phyloP scores from a whole-genome alignment of 2,329 filamentous ascomycete species.

The Fusarium hainanense region DNA sequence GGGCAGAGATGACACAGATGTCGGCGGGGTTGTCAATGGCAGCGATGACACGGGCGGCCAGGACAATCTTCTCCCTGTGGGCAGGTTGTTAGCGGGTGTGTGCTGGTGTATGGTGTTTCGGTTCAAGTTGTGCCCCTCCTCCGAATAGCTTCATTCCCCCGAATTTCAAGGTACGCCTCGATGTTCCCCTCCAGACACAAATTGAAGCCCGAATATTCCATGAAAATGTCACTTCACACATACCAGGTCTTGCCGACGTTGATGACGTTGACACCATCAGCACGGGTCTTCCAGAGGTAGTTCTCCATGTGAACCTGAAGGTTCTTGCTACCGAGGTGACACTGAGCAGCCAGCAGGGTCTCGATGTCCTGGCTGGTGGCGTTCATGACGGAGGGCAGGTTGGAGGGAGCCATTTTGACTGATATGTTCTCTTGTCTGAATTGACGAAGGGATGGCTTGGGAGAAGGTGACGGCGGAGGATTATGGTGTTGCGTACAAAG shows the following conservation, averaged over 20 bases:
- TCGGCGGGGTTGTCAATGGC: slow-evolving; percentile 99
- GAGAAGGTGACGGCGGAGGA: slow-evolving; percentile 44
- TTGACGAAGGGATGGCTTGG: slow-evolving; percentile 45
- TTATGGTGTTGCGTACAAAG: slow-evolving; percentile 45
- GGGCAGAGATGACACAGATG: slow-evolving; percentile 98
- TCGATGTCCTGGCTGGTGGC: slow-evolving; percentile 98
- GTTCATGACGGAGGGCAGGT: slow-evolving; percentile 96
- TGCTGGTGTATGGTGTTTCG: slow-evolving; percentile 33
- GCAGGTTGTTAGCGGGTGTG: slow-evolving; percentile 32
- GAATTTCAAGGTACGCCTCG: background rate
- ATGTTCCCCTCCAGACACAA: background rate
- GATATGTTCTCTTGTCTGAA: slow-evolving; percentile 48
- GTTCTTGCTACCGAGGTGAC: slow-evolving; percentile 98
- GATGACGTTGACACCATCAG: slow-evolving; percentile 97
- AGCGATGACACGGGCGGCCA: slow-evolving; percentile 98
- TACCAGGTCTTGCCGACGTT: slow-evolving; percentile 99
- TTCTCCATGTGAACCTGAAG: slow-evolving; percentile 99
- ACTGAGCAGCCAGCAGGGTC: slow-evolving; percentile 97
- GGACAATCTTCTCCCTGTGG: slow-evolving; percentile 97
- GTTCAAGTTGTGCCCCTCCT: slow-evolving; percentile 32
- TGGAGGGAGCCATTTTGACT: slow-evolving; percentile 92
- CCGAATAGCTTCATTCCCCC: slow-evolving; percentile 26
- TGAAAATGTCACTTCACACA: slow-evolving; percentile 46
- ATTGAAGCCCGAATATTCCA: background rate
- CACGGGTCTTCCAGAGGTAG: slow-evolving; percentile 99